Percentiles rank a stretch among this genome's conserved stretches.
phyloP scores from a whole-genome alignment of 257 asterid genomes.

The Marsdenia floribunda region DNA sequence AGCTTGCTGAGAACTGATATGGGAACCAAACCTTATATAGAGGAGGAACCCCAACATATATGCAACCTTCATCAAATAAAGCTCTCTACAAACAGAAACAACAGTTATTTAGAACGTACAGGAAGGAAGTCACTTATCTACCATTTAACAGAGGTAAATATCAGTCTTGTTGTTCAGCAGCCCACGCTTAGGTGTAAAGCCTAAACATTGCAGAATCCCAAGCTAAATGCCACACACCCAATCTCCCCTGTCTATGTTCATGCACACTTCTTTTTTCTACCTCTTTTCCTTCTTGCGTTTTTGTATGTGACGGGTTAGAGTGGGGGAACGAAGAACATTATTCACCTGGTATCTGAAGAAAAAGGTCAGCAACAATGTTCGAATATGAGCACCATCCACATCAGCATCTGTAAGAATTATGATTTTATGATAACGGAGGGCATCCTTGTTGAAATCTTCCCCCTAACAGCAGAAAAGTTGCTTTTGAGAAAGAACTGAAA shows the following conservation, averaged over 20 bases:
- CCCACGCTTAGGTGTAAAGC: not conserved
- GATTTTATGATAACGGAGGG: conserved; percentile 96
- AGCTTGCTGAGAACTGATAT: not conserved
- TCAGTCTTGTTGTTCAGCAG: not conserved
- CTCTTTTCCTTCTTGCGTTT: not conserved
- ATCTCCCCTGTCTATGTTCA: not conserved
- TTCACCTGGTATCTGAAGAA: conserved; percentile 93
- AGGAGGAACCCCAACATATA: conserved; percentile 98
- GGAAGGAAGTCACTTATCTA: not conserved
- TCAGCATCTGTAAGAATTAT: conserved; percentile 97
- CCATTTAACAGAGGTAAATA: not conserved
- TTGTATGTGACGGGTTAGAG: not conserved
- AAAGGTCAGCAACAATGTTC: conserved; percentile 86
- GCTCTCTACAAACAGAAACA: conserved; percentile 64
- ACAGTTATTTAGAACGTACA: conserved; percentile 20
- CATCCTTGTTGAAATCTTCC: conserved; percentile 79
- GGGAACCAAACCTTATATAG: conserved; percentile 68
- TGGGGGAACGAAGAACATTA: conserved; percentile 8
- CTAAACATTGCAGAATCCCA: not conserved
- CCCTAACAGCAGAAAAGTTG: conserved; percentile 46
- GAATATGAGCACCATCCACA: conserved; percentile 97
- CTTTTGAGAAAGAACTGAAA: conserved; percentile 21
- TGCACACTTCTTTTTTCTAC: not conserved
- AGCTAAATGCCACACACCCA: not conserved
- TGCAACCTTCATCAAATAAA: conserved; percentile 88